Evolutionary conservation across 306 rosid genomes (phyloP).

Genomic region (Quercus berberidifolia): DNA sequence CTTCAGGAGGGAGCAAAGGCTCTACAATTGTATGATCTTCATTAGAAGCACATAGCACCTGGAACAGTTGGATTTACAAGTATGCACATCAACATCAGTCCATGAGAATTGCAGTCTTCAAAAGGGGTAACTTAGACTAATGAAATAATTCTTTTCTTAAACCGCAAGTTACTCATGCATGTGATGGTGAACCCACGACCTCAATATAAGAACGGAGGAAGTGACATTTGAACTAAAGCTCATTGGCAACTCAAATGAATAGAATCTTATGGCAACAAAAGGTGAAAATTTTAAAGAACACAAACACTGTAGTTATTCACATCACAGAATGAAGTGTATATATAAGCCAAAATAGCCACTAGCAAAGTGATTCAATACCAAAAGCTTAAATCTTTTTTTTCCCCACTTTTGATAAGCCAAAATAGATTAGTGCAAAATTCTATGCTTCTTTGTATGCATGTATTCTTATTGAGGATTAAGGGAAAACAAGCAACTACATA

Average conservation of each 20-base stretch:
- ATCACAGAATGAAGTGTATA: neutral
- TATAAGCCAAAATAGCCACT: neutral
- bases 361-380: neutral
- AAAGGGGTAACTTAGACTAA: neutral
- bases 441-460: neutral
- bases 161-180: too few relatives aligned
- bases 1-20: conserved; percentile 91
- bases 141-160: neutral
- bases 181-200: too few relatives aligned
- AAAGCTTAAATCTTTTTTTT: neutral
- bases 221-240: too few relatives aligned
- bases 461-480: neutral
- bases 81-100: conserved; percentile 7
- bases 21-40: conserved; percentile 80
- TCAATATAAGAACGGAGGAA: too few relatives aligned
- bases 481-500: neutral
- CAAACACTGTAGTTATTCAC: neutral
- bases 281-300: neutral
- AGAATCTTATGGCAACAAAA: neutral
- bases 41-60: conserved; percentile 92
- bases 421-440: neutral
- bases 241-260: too few relatives aligned
- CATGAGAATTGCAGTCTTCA: neutral
- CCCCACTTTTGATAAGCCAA: neutral
- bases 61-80: conserved; percentile 22